phyloP scores from a whole-genome alignment of 208 protist genomes.

The Novymonas esmeraldas region DNA sequence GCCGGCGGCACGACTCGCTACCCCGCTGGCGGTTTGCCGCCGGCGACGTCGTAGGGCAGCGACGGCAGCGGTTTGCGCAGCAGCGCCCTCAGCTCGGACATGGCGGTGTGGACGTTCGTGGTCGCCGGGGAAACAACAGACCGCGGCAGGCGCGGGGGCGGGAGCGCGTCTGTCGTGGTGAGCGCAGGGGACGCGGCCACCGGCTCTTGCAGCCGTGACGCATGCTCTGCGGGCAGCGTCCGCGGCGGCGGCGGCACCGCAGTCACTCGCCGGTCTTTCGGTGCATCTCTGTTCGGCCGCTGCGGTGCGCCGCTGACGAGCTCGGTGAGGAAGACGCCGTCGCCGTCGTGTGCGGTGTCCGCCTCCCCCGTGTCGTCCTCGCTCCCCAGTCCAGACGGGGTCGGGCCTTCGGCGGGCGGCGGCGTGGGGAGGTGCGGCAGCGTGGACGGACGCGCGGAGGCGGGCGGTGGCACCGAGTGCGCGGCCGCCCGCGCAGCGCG shows the following conservation, averaged over 20 bases:
- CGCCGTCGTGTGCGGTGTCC: constrained; percentile 1
- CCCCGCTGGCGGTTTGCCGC: constrained; percentile 2
- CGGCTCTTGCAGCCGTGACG: neutral
- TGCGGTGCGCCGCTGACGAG: constrained; percentile 13
- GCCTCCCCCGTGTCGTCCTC: neutral
- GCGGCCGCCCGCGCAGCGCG: neutral
- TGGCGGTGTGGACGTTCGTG: constrained; percentile 78
- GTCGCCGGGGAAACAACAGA: constrained; percentile 45
- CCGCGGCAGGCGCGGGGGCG: constrained; percentile 12
- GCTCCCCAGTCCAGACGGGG: constrained; percentile 2
- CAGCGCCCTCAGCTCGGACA: constrained; percentile 78
- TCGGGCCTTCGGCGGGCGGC: neutral
- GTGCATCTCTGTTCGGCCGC: neutral
- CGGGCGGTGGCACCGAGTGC: neutral
- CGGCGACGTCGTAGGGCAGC: constrained; percentile 52
- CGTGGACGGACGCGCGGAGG: neutral
- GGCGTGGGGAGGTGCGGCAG: constrained; percentile 4
- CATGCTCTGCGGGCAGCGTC: neutral
- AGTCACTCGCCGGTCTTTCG: neutral
- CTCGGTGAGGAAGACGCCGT: constrained; percentile 44
- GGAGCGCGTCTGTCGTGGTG: constrained; percentile 3
- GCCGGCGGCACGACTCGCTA: neutral
- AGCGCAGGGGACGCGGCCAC: neutral
- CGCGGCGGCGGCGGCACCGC: neutral
- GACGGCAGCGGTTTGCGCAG: constrained; percentile 78